Evolutionary conservation across 2,329 filamentous ascomycete species (phyloP).

Genomic region (Hypomyces perniciosus): DNA sequence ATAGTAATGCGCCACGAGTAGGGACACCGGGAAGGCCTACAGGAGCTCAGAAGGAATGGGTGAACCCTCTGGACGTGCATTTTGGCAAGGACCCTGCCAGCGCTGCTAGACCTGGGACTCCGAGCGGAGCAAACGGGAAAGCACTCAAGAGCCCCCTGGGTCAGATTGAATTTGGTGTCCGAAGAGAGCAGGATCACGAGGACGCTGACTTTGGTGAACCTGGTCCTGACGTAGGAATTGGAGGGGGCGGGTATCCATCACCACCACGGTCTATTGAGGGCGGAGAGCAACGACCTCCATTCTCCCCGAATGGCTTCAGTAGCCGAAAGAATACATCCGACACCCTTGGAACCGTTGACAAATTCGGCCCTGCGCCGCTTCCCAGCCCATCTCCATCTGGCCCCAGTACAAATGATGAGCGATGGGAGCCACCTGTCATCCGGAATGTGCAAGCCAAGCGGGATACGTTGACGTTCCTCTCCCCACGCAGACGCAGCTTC

Average conservation of each 20-base stretch:
- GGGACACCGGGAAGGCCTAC: conserved; percentile 19
- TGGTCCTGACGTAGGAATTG: conserved; percentile 5
- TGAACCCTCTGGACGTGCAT: conserved; percentile 44
- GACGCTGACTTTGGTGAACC: conserved; percentile 6
- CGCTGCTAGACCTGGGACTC: conserved; percentile 18
- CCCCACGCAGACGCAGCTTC: conserved; percentile 41
- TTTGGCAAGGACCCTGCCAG: conserved; percentile 28
- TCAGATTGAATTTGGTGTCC: conserved; percentile 33
- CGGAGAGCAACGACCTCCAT: conserved; percentile 19
- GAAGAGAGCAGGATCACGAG: conserved; percentile 1
- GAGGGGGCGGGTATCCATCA: conserved; percentile 28
- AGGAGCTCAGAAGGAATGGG: conserved; percentile 33
- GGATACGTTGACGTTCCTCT: conserved; percentile 43
- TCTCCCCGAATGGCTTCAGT: conserved; percentile 16
- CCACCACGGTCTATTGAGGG: conserved; percentile 32
- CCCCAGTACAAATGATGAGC: conserved; percentile 36
- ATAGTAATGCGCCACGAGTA: conserved; percentile 25
- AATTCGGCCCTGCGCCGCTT: conserved; percentile 26
- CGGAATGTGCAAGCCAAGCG: conserved; percentile 44
- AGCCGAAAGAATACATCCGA: conserved; percentile 16
- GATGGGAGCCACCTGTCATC: conserved; percentile 38
- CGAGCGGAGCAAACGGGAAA: conserved; percentile 11
- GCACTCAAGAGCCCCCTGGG: conserved; percentile 34
- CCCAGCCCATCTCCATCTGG: conserved; percentile 39
- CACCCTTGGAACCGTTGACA: conserved; percentile 20